These are phyloP conservation scores for Papiliotrema nemorosa DNA, from an alignment of 1,284 basidiomycete genomes.

Conservation along the genomic window DNA sequence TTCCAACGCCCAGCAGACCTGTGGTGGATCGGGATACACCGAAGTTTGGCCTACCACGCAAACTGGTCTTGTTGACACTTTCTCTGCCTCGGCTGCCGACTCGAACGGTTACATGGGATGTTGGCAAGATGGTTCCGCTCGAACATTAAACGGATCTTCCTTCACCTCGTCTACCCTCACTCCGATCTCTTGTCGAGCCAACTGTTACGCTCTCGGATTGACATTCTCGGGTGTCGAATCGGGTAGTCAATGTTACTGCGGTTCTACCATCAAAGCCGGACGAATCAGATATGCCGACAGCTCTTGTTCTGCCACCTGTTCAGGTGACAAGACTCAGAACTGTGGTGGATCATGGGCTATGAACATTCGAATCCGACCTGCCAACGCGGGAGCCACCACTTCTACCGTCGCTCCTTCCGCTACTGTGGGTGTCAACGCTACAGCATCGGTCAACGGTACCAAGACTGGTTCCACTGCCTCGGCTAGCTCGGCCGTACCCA, in stretches of 20 bases:
- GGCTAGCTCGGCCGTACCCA: conserved; percentile 7
- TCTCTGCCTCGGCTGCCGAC: conserved; percentile 4
- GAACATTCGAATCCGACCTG: background rate
- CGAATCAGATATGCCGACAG: background rate
- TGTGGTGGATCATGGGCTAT: conserved; percentile 7
- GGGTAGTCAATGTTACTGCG: conserved; percentile 22
- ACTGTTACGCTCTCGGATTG: conserved; percentile 15
- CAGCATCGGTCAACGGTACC: background rate
- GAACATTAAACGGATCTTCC: background rate
- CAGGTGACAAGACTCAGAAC: background rate
- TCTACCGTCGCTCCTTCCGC: background rate
- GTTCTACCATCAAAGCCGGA: conserved; percentile 5
- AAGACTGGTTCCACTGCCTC: conserved; percentile 1
- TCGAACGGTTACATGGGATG: conserved; percentile 13
- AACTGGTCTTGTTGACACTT: background rate
- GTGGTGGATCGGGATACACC: conserved; percentile 8
- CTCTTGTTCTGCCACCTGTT: conserved; percentile 7
- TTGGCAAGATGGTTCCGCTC: conserved; percentile 2
- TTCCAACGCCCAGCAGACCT: conserved; percentile 8
- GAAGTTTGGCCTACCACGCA: background rate
- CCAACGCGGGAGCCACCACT: background rate
- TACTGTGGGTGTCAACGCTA: too few relatives aligned
- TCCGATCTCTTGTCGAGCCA: conserved; percentile 4
- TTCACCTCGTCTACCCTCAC: background rate
- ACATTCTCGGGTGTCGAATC: conserved; percentile 14